These are phyloP conservation scores for Tolypocladium capitatum DNA, from an alignment of 2,329 filamentous ascomycete genomes.

Conservation along the genomic window DNA sequence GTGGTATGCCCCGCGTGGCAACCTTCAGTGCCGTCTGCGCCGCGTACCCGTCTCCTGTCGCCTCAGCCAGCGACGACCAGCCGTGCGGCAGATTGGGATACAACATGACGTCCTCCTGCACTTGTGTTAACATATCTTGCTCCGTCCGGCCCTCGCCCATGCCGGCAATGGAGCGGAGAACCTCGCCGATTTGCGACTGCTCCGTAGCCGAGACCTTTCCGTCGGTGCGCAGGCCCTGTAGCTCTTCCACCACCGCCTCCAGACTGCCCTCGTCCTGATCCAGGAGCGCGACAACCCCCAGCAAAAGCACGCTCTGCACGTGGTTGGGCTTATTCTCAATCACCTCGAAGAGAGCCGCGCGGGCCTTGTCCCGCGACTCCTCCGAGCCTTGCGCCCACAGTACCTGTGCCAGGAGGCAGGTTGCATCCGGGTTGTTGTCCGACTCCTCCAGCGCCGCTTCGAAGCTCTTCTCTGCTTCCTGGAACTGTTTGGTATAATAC, in stretches of 20 bases:
- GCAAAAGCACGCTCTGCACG: slow-evolving; percentile 63
- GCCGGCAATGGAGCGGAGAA: slow-evolving; percentile 62
- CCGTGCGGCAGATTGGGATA: slow-evolving; percentile 66
- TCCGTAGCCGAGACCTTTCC: slow-evolving; percentile 50
- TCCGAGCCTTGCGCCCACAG: slow-evolving; percentile 80
- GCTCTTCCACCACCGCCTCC: slow-evolving; percentile 66
- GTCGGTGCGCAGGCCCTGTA: slow-evolving; percentile 58
- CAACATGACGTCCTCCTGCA: slow-evolving; percentile 67
- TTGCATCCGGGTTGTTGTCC: slow-evolving; percentile 62
- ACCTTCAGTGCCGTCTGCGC: slow-evolving; percentile 73
- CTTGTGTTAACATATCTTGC: slow-evolving; percentile 45
- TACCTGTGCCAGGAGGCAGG: slow-evolving; percentile 79
- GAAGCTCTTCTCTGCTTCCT: slow-evolving; percentile 66
- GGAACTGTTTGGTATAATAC: slow-evolving; percentile 54
- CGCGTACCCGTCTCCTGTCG: slow-evolving; percentile 37
- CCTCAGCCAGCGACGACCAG: slow-evolving; percentile 62
- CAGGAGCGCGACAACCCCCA: slow-evolving; percentile 73
- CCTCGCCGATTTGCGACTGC: slow-evolving; percentile 55
- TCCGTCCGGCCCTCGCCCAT: slow-evolving; percentile 36
- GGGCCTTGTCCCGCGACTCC: slow-evolving; percentile 60
- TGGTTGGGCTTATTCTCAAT: slow-evolving; percentile 65
- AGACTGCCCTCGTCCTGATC: slow-evolving; percentile 68
- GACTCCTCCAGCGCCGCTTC: slow-evolving; percentile 68
- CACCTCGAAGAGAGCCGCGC: slow-evolving; percentile 66
- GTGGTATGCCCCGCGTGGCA: slow-evolving; percentile 62